Base-by-base conservation (phyloP, 1,139 yeast genomes). In the Saccharomycopsis crataegensis region DNA sequence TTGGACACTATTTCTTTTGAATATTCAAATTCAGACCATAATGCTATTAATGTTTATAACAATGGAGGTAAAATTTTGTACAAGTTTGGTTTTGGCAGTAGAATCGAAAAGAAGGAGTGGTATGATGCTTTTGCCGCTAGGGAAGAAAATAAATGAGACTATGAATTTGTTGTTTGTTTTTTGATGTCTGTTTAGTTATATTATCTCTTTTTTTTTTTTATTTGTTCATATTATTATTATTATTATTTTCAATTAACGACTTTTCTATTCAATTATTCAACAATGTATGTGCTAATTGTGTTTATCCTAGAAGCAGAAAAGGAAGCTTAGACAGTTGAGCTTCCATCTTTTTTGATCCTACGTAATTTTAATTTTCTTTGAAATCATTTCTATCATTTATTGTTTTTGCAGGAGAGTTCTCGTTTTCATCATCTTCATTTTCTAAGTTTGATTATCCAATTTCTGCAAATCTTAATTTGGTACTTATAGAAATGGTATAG, bases 11-110 rank as follows among this genome's bases (percentile, higher is more conserved):
- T 53, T 17, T 42, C 45, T 37, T 54, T 50, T 36, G 57, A 56
- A 14, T 48, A 54, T 42, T 56, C 58, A 7, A 56, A 48, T 36
- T 53, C 57, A 7, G 58, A 56, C 41, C 55, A 54, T 47, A 56
- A 48, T 38, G 57, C 57, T 7, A 50, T 56, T 38, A 56, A 56
- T 46, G 48, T 56, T 32, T 53, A 50, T 40, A 47, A 43, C 22
- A 12, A n/a, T 31, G 55, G 54, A 42, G 58, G 58, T 12, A 44
- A 44, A 37, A 51, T 54, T 9, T 36, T 56, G 16, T 56, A 54
- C 48, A 56, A 56, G 47, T 47, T 56, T 34, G 51, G 51, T 38
- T 53, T 56, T 37, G 34, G 45, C 11, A 48, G 33, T 34, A 22
- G 57, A 17, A 38, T 9, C 3, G 55, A 53, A 22, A 54, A 54